Evolutionary conservation across 768 basidiomycete genomes (phyloP).

Genomic region (Rhodotorula paludigena): DNA sequence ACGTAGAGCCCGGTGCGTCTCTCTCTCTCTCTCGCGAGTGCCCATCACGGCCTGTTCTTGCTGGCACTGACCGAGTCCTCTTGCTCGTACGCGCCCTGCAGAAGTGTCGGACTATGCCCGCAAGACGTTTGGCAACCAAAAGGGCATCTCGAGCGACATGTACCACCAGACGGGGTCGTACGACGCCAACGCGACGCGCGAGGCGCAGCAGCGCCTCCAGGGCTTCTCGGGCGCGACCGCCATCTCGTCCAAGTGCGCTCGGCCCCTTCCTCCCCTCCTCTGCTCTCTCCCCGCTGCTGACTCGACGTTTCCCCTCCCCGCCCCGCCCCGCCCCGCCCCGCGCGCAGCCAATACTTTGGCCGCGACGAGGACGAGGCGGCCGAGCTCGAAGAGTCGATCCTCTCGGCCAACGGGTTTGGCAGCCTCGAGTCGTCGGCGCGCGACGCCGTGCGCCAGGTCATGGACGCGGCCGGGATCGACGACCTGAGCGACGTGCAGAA

Average conservation of each 20-base stretch:
- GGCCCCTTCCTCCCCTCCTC: neutral
- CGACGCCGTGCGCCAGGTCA: conserved; percentile 66
- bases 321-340: no score
- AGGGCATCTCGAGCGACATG: conserved; percentile 92
- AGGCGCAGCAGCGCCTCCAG: conserved; percentile 75
- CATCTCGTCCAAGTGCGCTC: conserved; percentile 51
- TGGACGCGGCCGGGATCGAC: conserved; percentile 48
- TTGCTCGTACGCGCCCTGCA: neutral
- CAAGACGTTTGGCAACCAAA: conserved; percentile 19
- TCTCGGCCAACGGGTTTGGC: conserved; percentile 55
- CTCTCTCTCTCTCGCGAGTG: neutral
- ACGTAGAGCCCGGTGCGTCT: conserved; percentile 42
- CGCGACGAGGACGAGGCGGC: conserved; percentile 56
- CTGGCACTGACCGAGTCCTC: neutral
- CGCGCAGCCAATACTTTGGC: conserved; percentile 76
- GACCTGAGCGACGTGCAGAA: conserved; percentile 69
- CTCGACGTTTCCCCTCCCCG: neutral
- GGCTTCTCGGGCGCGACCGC: conserved; percentile 85
- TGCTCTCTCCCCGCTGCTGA: neutral
- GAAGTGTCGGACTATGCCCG: neutral
- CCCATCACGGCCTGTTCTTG: neutral
- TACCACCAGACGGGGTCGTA: conserved; percentile 87
- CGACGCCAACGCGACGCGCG: conserved; percentile 63
- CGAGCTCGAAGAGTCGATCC: conserved; percentile 51
- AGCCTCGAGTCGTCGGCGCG: conserved; percentile 62